A percentile compares a stretch with the other conserved stretches of the same genome.
Evolutionary conservation across 2,329 filamentous ascomycete genomes (phyloP).

Genomic region (Coleophoma eucalyptorum): DNA sequence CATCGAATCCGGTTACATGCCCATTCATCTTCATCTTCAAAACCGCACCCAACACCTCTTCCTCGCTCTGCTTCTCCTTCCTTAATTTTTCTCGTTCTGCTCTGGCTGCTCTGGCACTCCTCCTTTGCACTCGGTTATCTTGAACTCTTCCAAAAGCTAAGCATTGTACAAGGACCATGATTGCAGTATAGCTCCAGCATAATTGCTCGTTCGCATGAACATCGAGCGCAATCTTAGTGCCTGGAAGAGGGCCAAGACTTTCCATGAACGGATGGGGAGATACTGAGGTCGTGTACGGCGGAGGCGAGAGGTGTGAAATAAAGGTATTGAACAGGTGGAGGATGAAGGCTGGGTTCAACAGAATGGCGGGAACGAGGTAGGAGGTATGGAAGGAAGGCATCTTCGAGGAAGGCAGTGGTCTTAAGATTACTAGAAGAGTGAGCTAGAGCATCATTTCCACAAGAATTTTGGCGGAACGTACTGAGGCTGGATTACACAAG

Average conservation of each 20-base stretch:
- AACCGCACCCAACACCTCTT: neutral
- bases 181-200: slow-evolving; percentile 33
- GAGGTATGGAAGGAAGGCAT: slow-evolving; percentile 21
- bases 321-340: slow-evolving; percentile 35
- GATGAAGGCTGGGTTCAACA: slow-evolving; percentile 34
- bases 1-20: no score
- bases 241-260: slow-evolving; percentile 23
- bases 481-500: no score
- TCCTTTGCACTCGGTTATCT: slow-evolving; percentile 19
- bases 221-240: slow-evolving; percentile 28
- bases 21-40: no score
- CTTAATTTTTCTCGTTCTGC: slow-evolving; percentile 12
- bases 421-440: neutral
- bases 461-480: neutral
- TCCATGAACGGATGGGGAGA: slow-evolving; percentile 25
- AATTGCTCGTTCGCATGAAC: slow-evolving; percentile 31
- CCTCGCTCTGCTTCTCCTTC: slow-evolving; percentile 1
- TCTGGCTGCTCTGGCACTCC: slow-evolving; percentile 14
- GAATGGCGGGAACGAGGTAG: slow-evolving; percentile 31
- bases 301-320: slow-evolving; percentile 28
- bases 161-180: slow-evolving; percentile 33
- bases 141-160: slow-evolving; percentile 27
- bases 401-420: slow-evolving; percentile 4
- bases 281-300: slow-evolving; percentile 20
- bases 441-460: neutral